Evolutionary conservation across 2,329 filamentous ascomycete genomes (phyloP).

Genomic region (Aureobasidium subglaciale): DNA sequence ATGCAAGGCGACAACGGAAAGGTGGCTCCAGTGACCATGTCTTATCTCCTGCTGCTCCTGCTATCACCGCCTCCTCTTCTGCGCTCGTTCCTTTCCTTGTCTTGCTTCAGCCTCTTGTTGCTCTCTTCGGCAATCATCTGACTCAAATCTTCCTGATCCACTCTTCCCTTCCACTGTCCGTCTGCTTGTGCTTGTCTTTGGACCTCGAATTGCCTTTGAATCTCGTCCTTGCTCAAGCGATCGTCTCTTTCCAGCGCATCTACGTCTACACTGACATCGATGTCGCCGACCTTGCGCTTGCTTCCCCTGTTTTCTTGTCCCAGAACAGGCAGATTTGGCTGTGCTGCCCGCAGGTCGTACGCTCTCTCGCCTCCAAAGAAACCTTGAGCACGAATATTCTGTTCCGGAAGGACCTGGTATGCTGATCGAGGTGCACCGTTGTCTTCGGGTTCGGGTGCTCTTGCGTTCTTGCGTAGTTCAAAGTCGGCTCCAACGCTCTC

Average conservation of each 20-base stretch:
- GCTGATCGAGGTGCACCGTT: slow-evolving; percentile 56
- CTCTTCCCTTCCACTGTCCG: slow-evolving; percentile 62
- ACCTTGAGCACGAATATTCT: slow-evolving; percentile 74
- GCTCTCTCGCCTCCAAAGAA: slow-evolving; percentile 95
- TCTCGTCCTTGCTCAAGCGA: slow-evolving; percentile 75
- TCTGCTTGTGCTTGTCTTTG: slow-evolving; percentile 52
- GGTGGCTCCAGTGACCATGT: slow-evolving; percentile 1
- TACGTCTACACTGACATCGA: slow-evolving; percentile 86
- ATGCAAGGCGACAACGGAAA: background rate
- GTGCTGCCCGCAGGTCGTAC: slow-evolving; percentile 66
- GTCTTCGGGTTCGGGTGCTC: slow-evolving; percentile 85
- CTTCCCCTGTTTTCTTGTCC: slow-evolving; percentile 72
- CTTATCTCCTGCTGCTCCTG: slow-evolving; percentile 7
- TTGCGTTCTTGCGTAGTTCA: slow-evolving; percentile 78
- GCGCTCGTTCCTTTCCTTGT: slow-evolving; percentile 61
- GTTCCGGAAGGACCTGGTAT: slow-evolving; percentile 85
- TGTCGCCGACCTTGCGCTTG: slow-evolving; percentile 86
- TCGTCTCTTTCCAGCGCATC: slow-evolving; percentile 70
- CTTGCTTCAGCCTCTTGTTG: slow-evolving; percentile 81
- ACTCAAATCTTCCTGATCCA: slow-evolving; percentile 80
- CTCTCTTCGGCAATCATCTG: slow-evolving; percentile 95
- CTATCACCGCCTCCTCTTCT: slow-evolving; percentile 47
- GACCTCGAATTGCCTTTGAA: slow-evolving; percentile 72
- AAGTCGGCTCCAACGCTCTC: slow-evolving; percentile 80
- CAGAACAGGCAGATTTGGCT: slow-evolving; percentile 58